Evolutionary conservation across 352 stramenopile genomes (phyloP), one percentile per base, ranked within the genome.

Genomic region (Phytophthora aleatoria): DNA sequence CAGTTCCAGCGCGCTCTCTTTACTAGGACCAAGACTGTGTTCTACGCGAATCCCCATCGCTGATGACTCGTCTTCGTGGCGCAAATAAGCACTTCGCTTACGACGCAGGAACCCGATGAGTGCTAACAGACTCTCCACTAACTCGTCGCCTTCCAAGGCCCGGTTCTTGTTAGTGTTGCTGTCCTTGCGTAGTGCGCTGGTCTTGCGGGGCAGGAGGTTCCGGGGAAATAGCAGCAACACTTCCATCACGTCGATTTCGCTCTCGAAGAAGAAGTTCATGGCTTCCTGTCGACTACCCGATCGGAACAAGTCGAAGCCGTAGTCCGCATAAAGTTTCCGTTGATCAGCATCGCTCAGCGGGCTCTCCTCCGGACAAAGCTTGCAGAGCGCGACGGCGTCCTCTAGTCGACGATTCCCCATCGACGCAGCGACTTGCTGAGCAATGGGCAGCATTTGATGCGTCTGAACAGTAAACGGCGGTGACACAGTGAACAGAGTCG

Each of bases 141-240:
- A 66, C 0, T 77, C 77, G 8, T 83, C 76, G 3, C 77, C 75
- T 6, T 86, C 61, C 24, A 91, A 58, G 12, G 28, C 12, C 35
- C 48, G 36, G 11, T 57, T 58, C 33, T 63, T 73, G 20, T 54
- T 60, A 31, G 53, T 74, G 41, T 13, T 77, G 31, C n/a, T 73
- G 27, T 74, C 64, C 11, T 74, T 74, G 35, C 31, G 57, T 55
- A 77, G n/a, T 3, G 61, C 70, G 12, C 73, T 63, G 16, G 42
- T 35, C 26, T 81, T 87, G 8, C 85, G 81, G 35, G 87, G 87
- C 28, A 95, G 65, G 12, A 95, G 30, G 26, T 94, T 87, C 5
- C 69, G 77, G 1, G 85, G 87, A 56, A 84, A 95, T 27, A 94
- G 59, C 12, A 73, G n/a, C 39, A 93, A 48, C 10, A 96, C 83